Base-by-base conservation (phyloP, 495 filamentous ascomycete genomes). In the Chaetomium tenue region DNA sequence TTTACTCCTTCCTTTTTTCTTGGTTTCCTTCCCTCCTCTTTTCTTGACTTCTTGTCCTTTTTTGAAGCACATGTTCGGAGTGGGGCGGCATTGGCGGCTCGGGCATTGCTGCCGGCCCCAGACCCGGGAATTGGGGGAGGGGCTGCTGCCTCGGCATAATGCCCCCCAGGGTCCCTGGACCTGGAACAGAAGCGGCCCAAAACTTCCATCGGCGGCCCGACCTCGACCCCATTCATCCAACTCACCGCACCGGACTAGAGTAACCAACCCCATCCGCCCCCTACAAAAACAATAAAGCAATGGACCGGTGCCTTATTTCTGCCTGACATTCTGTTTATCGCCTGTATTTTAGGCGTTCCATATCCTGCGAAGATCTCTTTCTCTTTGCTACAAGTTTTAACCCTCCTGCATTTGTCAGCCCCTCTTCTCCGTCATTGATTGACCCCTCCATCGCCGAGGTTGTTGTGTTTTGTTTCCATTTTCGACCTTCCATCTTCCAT, bases 91-190 rank as follows among this genome's bases (percentile, higher is more conserved):
- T 0, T 5, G 28, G 28, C 28, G 28, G 28, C 28, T 30, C 28
- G n/a, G n/a, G n/a, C n/a, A 30, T 30, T 6, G 28, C 28, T 61
- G 20, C 30, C 20, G 47, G 18, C 37, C 23, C 59, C 33, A 53
- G 22, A 61, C 15, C 59, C 47, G 51, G 33, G n/a, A 42, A 48
- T 37, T 47, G 51, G 25, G 37, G 40, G 20, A 55, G 60, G 30
- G 30, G 33, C 2, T 22, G 61, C 53, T 58, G 61, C 61, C 61
- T 63, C 61, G 61, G 61, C 61, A 58, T 52, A 25, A 37, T 40
- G 30, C 25, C n/a, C n/a, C n/a, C n/a, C n/a, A n/a, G n/a, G n/a
- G n/a, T n/a, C n/a, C n/a, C n/a, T n/a, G n/a, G n/a, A n/a, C n/a
- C n/a, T n/a, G n/a, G n/a, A n/a, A n/a, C n/a, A n/a, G n/a, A n/a